Percentiles rank a stretch among this genome's conserved stretches.
Evolutionary conservation across 2,329 filamentous ascomycete species (phyloP).

Genomic region (Lecanicillium sp.): DNA sequence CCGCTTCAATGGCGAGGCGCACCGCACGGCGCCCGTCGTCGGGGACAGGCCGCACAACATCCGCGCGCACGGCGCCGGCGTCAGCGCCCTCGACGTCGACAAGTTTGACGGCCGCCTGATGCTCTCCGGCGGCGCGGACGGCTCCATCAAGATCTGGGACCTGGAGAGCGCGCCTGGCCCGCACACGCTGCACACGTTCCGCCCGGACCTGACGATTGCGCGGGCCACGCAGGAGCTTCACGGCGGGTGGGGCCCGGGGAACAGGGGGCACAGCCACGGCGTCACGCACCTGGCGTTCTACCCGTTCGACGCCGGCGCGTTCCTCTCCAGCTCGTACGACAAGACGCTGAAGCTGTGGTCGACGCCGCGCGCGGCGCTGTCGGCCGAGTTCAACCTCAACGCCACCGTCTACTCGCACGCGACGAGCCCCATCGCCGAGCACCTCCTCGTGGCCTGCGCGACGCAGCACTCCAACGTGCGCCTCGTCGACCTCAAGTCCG

Average conservation of each 20-base stretch:
- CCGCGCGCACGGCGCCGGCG: constrained; percentile 70
- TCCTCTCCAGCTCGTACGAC: constrained; percentile 73
- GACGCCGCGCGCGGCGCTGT: constrained; percentile 53
- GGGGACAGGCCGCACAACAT: constrained; percentile 31
- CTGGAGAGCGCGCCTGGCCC: constrained; percentile 55
- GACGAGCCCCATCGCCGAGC: constrained; percentile 63
- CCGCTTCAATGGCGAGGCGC: constrained; percentile 57
- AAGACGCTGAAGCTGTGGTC: constrained; percentile 71
- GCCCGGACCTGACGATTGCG: constrained; percentile 46
- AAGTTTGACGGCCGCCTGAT: constrained; percentile 72
- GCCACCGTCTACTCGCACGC: constrained; percentile 71
- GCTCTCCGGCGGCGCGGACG: constrained; percentile 79
- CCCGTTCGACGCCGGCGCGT: constrained; percentile 68
- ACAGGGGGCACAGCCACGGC: constrained; percentile 55
- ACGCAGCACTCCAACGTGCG: constrained; percentile 81
- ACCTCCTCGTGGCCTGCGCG: constrained; percentile 79
- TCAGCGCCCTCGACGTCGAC: constrained; percentile 74
- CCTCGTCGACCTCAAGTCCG: constrained; percentile 79
- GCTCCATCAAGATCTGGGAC: constrained; percentile 81
- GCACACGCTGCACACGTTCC: constrained; percentile 42
- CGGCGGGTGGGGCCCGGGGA: constrained; percentile 6
- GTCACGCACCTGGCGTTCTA: constrained; percentile 74
- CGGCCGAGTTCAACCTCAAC: constrained; percentile 62
- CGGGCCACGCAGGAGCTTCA: constrained; percentile 31
- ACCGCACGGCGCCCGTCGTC: constrained; percentile 11